Evolutionary conservation across 208 protist species (phyloP).

Genomic region (Acanthamoeba healyi): DNA sequence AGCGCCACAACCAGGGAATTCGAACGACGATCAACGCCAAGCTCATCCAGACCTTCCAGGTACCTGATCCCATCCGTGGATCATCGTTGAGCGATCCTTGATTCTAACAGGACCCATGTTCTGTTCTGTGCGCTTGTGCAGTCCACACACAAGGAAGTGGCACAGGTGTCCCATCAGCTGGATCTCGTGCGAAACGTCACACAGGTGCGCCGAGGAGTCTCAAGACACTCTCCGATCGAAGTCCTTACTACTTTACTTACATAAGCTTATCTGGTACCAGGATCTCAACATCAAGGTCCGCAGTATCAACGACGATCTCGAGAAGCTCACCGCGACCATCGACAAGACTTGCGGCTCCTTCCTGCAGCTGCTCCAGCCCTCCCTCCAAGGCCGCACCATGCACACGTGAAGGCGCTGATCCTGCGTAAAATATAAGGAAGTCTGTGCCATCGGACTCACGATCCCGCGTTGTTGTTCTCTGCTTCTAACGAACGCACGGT

Average conservation of each 20-base stretch:
- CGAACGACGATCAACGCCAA: slow-evolving; percentile 14
- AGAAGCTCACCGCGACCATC: neutral
- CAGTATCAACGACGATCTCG: neutral
- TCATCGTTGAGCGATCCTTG: neutral
- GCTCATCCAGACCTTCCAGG: slow-evolving; percentile 9
- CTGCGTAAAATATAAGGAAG: too few species aligned
- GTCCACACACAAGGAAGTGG: neutral
- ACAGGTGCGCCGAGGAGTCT: too few species aligned
- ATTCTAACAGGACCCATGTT: neutral
- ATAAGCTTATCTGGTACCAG: neutral
- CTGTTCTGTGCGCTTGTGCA: neutral
- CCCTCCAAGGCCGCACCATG: slow-evolving; percentile 24
- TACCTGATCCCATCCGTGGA: neutral
- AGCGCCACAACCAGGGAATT: neutral
- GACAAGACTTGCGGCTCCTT: slow-evolving; percentile 14
- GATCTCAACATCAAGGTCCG: slow-evolving; percentile 22
- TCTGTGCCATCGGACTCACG: too few species aligned
- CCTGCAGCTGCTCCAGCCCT: slow-evolving; percentile 32
- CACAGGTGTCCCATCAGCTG: slow-evolving; percentile 14
- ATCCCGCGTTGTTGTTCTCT: too few species aligned
- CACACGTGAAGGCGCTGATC: too few species aligned
- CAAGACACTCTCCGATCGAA: too few species aligned
- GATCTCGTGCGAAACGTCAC: slow-evolving; percentile 27
- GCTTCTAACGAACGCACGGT: too few species aligned
- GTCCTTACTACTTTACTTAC: too few species aligned